phyloP scores from a whole-genome alignment of 2,329 filamentous ascomycete genomes.

The Neopestalotiopsis sp. region DNA sequence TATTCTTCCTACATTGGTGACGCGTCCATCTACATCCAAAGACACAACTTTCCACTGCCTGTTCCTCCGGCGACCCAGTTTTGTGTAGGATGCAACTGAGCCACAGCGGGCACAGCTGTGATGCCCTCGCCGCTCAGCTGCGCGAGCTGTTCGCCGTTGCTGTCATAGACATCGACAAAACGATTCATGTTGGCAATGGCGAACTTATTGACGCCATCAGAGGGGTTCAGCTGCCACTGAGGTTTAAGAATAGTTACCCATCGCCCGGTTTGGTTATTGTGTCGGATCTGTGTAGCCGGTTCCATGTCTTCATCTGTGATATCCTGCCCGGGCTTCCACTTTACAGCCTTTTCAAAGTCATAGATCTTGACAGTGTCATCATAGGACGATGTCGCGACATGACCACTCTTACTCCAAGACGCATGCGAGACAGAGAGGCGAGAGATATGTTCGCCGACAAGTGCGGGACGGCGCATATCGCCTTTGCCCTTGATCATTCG shows the following conservation, averaged over 20 bases:
- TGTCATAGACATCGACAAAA: constrained; percentile 89
- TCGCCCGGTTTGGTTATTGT: constrained; percentile 95
- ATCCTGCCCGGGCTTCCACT: constrained; percentile 64
- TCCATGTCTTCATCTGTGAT: constrained; percentile 69
- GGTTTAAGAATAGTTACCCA: constrained; percentile 87
- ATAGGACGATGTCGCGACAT: constrained; percentile 90
- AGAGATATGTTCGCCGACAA: constrained; percentile 83
- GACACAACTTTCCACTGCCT: constrained; percentile 87
- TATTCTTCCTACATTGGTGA: neutral
- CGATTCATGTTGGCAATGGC: constrained; percentile 97
- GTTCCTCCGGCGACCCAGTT: constrained; percentile 95
- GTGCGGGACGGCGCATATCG: constrained; percentile 64
- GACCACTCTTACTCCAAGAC: constrained; percentile 83
- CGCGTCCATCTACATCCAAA: constrained; percentile 72
- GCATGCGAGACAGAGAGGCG: constrained; percentile 90
- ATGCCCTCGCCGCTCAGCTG: constrained; percentile 89
- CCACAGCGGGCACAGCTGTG: constrained; percentile 91
- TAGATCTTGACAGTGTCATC: constrained; percentile 96
- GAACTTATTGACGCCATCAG: constrained; percentile 83
- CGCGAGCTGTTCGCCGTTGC: constrained; percentile 83
- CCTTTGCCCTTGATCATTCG: constrained; percentile 70
- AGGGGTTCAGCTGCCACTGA: constrained; percentile 85
- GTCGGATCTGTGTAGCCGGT: constrained; percentile 71
- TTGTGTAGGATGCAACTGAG: constrained; percentile 83
- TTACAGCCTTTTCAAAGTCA: constrained; percentile 68